These are phyloP conservation scores for Manihot esculenta DNA, from an alignment of 441 rosid genomes.

Conservation along the genomic window DNA sequence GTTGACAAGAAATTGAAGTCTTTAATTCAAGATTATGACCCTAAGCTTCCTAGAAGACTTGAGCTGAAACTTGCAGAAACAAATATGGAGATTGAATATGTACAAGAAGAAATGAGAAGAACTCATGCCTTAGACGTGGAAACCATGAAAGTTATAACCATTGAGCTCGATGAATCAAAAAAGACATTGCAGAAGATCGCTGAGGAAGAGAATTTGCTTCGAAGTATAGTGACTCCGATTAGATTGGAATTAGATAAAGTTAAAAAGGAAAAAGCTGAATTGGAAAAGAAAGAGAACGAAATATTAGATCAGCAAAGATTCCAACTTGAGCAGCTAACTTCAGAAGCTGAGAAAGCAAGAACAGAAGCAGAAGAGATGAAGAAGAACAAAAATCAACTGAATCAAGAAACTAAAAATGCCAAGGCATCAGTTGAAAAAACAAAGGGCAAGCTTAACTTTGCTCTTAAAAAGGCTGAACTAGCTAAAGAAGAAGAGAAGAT, in stretches of 20 bases:
- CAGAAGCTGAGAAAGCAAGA: constrained; percentile 46
- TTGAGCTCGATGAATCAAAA: constrained; percentile 67
- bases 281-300: constrained; percentile 31
- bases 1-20: constrained; percentile 38
- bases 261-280: constrained; percentile 37
- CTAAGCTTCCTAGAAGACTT: constrained; percentile 41
- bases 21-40: constrained; percentile 48
- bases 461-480: constrained; percentile 43
- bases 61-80: constrained; percentile 53
- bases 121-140: constrained; percentile 60
- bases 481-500: constrained; percentile 54
- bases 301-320: constrained; percentile 23
- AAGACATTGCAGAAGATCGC: constrained; percentile 55
- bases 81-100: constrained; percentile 53
- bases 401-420: constrained; percentile 46
- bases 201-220: constrained; percentile 57
- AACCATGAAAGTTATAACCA: constrained; percentile 43
- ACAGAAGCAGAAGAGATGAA: constrained; percentile 54
- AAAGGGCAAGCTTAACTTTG: constrained; percentile 43
- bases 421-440: constrained; percentile 35
- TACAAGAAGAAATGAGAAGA: constrained; percentile 65
- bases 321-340: constrained; percentile 31
- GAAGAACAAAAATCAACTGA: constrained; percentile 33
- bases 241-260: constrained; percentile 54
- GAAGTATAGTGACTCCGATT: constrained; percentile 41